These are phyloP conservation scores for Trichaptum fuscoviolaceum DNA, from an alignment of 768 basidiomycete species.

Conservation along the genomic window DNA sequence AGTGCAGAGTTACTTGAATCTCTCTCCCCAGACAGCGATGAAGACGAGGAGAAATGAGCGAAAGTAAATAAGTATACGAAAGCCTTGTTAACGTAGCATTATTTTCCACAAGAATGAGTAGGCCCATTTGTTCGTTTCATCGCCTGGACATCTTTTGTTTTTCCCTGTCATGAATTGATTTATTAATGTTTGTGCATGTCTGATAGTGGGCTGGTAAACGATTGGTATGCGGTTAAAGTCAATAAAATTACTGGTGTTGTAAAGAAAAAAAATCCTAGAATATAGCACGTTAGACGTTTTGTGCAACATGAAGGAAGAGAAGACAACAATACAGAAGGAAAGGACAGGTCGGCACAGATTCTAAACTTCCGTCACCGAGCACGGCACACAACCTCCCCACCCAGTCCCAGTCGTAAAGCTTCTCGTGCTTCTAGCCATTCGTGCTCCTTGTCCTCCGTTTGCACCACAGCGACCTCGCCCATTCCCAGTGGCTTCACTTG, in stretches of 20 bases:
- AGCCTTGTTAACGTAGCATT: background rate
- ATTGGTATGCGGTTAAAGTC: background rate
- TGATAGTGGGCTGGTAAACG: background rate
- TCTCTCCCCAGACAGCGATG: background rate
- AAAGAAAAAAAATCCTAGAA: background rate
- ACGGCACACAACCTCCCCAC: conserved; percentile 86
- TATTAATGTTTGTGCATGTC: background rate
- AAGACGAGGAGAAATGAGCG: background rate
- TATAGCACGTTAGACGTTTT: background rate
- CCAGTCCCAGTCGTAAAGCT: conserved; percentile 68
- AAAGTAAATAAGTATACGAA: background rate
- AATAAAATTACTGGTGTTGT: background rate
- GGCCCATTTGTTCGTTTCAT: too few species aligned
- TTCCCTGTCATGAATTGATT: background rate
- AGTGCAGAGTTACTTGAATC: background rate
- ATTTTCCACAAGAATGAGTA: background rate
- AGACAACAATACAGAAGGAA: background rate
- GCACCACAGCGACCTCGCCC: conserved; percentile 89
- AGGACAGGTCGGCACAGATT: too few species aligned
- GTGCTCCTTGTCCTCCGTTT: conserved; percentile 61
- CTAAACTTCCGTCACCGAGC: conserved; percentile 37
- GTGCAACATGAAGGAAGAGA: background rate
- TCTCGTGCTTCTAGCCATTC: conserved; percentile 94
- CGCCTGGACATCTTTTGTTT: background rate
- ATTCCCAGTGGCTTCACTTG: conserved; percentile 79